Evolutionary conservation across 345 rosid genomes (phyloP).

Genomic region (Triadica sebifera): DNA sequence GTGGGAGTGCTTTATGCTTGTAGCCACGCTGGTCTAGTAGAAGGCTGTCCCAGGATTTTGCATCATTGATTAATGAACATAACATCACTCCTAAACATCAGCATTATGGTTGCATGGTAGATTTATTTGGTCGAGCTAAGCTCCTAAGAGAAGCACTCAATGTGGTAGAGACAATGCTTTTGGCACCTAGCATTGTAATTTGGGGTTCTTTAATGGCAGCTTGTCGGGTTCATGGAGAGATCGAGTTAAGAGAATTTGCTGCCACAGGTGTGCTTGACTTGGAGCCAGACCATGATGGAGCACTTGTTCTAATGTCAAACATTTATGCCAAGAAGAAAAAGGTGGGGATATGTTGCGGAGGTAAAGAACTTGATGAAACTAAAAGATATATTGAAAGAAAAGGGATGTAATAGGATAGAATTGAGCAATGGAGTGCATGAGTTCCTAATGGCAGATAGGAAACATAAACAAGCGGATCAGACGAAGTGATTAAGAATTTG

Average conservation of each 20-base stretch:
- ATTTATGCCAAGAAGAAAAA: slow-evolving; percentile 10
- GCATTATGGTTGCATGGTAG: slow-evolving; percentile 21
- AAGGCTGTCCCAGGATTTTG: slow-evolving; percentile 7
- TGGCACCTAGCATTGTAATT: slow-evolving; percentile 10
- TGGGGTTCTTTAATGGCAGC: slow-evolving; percentile 23
- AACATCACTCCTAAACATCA: slow-evolving; percentile 16
- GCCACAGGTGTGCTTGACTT: slow-evolving; percentile 10
- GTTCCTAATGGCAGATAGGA: slow-evolving; percentile 42
- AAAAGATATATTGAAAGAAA: slow-evolving; percentile 9
- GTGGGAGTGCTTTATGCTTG: slow-evolving; percentile 14
- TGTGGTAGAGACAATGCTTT: slow-evolving; percentile 14
- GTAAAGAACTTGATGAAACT: slow-evolving; percentile 15
- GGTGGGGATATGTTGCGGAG: slow-evolving; percentile 13
- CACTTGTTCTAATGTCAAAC: slow-evolving; percentile 20
- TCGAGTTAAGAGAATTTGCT: slow-evolving; percentile 22
- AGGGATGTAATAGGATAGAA: slow-evolving; percentile 6
- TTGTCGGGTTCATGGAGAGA: slow-evolving; percentile 16
- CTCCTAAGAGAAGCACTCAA: slow-evolving; percentile 15
- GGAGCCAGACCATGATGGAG: slow-evolving; percentile 24
- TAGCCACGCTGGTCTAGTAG: slow-evolving; percentile 18
- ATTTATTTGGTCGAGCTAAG: slow-evolving; percentile 17
- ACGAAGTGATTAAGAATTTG: slow-evolving; percentile 36
- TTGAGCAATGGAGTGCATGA: slow-evolving; percentile 2
- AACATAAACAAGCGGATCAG: slow-evolving; percentile 37
- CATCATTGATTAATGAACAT: slow-evolving; percentile 12